Evolutionary conservation across 768 basidiomycete species (phyloP), one percentile per base, ranked within the genome.

Genomic region (Gloeostereum incarnatum): DNA sequence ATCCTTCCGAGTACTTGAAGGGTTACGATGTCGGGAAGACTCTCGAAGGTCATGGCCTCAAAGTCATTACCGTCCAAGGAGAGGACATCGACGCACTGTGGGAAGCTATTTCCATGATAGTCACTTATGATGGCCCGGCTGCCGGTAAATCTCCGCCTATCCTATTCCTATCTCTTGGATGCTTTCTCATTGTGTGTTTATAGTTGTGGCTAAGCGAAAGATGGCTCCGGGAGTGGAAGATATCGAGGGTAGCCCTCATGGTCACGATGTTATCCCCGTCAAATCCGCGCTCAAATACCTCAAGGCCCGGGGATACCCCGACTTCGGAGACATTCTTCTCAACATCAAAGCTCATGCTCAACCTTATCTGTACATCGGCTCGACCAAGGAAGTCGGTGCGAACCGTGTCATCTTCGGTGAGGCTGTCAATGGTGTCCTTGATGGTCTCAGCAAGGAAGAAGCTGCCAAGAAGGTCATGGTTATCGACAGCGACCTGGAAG

Each of bases 401-500:
- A 87, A 83, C 53, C 83, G 89, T 49, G 81, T 82, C 27, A 63
- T 83, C 8, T 92, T 92, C 47, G 89, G 89, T 20, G 84, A 91
- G 49, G 84, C 89, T 7, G 87, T 89, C 36, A 82, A 79, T 53
- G 40, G 64, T 45, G 87, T 90, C 1, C 70, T 92, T 14, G 88
- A 91, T 49, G 70, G 64, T 22, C 60, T 87, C 34, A 67, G 67
- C 50, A 86, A 80, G 57, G 82, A 86, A 54, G 86, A 88, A 50
- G 81, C 80, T 1, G 72, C 73, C 7, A 68, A 68, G 57, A 87
- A 78, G 55, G 87, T 91, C 30, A 76, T 91, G 78, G 85, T 88
- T 42, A 88, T 92, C 44, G 89, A 91, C 52, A 84, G 82, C 66
- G 88, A 91, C 53, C 60, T 91, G 33, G 87, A 92, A 64, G 89